Base-by-base conservation (phyloP, 2,329 filamentous ascomycete genomes). In the Triangularia verruculosa region DNA sequence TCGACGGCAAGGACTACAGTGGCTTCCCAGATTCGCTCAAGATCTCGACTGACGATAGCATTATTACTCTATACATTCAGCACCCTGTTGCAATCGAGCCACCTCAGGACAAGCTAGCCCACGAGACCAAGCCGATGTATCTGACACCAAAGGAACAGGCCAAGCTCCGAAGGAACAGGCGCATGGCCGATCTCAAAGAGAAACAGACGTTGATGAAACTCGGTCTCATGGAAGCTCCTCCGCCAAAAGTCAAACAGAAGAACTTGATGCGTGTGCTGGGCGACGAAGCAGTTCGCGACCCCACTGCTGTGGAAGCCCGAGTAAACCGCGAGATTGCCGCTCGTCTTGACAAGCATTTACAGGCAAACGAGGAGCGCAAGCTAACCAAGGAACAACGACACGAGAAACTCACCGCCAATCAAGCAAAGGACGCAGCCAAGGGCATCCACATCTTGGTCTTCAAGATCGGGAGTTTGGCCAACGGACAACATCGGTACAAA, bases 181-280 rank as follows among this genome's bases (percentile, higher is more conserved):
- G 96, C 68, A 94, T 94, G 86, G 93, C 91, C 47, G 92, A 97
- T 67, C 82, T 96, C 67, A 98, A 98, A 76, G 96, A 99, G 77
- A 89, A 93, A 73, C 95, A 99, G 77, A 93, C 94, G 39, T 98
- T 99, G 80, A 95, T 98, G 66, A 86, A 94, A 64, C 82, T 99
- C 11, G 95, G 95, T 20, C 83, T 99, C 13, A 89, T 94, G 65
- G 92, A 93, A 2, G 92, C 94, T 20, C 93, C 93, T 27, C 90
- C 93, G 25, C 94, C 95, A 11, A 99, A 98, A 78, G 92, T 99
- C 70, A 98, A 97, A 79, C 96, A 96, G 77, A 91, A 90, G 63
- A 99, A 99, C 76, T 85, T 99, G 74, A 99, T 99, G 95, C 89
- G 93, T 63, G 95, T 99, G 28, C 83, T 97, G 62, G 95, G 95